These are phyloP conservation scores for Brassica balearica DNA, from an alignment of 441 rosid species.

Conservation along the genomic window DNA sequence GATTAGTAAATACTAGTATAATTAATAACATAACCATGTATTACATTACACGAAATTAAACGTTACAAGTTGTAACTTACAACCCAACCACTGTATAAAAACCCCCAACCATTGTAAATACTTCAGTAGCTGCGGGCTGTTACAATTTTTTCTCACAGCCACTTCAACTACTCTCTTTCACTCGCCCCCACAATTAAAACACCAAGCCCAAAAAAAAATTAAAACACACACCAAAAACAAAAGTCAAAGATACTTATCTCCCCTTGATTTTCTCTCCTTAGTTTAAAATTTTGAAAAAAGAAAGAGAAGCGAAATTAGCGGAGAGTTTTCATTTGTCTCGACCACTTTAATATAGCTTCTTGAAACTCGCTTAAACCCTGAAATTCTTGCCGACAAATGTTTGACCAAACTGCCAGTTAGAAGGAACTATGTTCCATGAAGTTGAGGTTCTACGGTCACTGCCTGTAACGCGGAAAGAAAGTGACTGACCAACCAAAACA, in stretches of 20 bases:
- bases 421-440: constrained; percentile 54
- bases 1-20: constrained; percentile 5
- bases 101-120: constrained; percentile 30
- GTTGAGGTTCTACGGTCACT: constrained; percentile 60
- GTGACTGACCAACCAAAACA: constrained; percentile 51
- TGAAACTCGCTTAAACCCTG: constrained; percentile 45
- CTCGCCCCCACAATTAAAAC: constrained; percentile 38
- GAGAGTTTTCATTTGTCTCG: constrained; percentile 39
- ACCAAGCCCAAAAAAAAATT: constrained; percentile 23
- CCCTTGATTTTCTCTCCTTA: constrained; percentile 24
- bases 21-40: constrained; percentile 19
- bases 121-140: constrained; percentile 77
- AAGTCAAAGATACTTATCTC: constrained; percentile 42
- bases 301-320: constrained; percentile 46
- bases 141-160: constrained; percentile 57
- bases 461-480: constrained; percentile 57
- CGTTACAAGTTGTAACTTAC: constrained; percentile 40
- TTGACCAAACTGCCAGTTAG: constrained; percentile 61
- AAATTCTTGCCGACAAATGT: constrained; percentile 56
- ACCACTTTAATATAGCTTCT: constrained; percentile 38
- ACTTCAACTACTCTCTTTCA: constrained; percentile 56
- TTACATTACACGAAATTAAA: constrained; percentile 40
- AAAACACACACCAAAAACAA: constrained; percentile 37
- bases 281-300: constrained; percentile 50
- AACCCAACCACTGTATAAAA: constrained; percentile 33